phyloP scores from a whole-genome alignment of 2,329 filamentous ascomycete species.

The Aspergillus pseudoterreus region DNA sequence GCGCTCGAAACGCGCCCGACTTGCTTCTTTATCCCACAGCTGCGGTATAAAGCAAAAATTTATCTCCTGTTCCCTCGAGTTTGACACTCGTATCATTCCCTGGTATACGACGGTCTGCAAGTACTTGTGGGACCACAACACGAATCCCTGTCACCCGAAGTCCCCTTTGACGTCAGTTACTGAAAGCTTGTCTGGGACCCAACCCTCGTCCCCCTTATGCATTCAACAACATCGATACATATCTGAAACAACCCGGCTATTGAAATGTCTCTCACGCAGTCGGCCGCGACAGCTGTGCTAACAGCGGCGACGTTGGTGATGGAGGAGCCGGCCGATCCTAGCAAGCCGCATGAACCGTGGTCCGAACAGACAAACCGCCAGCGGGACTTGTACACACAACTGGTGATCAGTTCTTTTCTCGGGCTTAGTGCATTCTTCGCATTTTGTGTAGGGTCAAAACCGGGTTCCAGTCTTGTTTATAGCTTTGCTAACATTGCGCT shows the following conservation, averaged over 20 bases:
- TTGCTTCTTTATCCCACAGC: neutral
- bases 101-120: neutral
- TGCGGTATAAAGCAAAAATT: neutral
- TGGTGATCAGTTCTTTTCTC: constrained; percentile 41
- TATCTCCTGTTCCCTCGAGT: too few species aligned
- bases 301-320: constrained; percentile 19
- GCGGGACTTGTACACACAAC: constrained; percentile 43
- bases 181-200: constrained; percentile 2
- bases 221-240: constrained; percentile 5
- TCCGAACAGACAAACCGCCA: constrained; percentile 29
- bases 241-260: neutral
- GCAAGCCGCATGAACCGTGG: constrained; percentile 18
- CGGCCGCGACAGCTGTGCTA: constrained; percentile 20
- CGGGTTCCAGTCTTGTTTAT: neutral
- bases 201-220: constrained; percentile 13
- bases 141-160: neutral
- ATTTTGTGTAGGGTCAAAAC: constrained; percentile 40
- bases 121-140: neutral
- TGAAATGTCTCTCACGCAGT: constrained; percentile 29
- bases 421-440: constrained; percentile 43
- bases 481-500: constrained; percentile 10
- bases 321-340: constrained; percentile 17
- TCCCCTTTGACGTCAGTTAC: constrained; percentile 26
- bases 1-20: neutral
- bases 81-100: neutral